phyloP scores from a whole-genome alignment of 1,139 yeast species.

The Keqinozyma sinolaborantium region DNA sequence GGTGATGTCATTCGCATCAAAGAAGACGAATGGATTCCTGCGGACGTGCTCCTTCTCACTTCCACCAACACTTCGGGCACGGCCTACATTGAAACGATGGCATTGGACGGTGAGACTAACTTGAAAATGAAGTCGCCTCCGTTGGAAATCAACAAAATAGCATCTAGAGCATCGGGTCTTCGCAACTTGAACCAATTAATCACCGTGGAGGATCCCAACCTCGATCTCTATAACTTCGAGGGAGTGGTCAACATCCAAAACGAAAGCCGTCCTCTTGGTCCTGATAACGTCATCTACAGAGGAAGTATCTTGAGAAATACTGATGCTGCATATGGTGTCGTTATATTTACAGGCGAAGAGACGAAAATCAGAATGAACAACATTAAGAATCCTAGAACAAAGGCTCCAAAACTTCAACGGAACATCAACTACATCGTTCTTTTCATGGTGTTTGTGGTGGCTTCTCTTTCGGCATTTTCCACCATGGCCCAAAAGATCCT shows the following conservation, averaged over 20 bases:
- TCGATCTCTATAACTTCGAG: conserved; percentile 87
- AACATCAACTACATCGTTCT: conserved; percentile 79
- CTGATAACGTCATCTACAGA: conserved; percentile 80
- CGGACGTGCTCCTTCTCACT: conserved; percentile 72
- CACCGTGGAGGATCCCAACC: conserved; percentile 86
- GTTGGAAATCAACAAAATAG: conserved; percentile 49
- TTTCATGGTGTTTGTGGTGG: conserved; percentile 83
- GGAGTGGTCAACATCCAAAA: conserved; percentile 41
- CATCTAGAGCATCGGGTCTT: conserved; percentile 50
- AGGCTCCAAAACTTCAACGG: conserved; percentile 87
- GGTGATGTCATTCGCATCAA: conserved; percentile 76
- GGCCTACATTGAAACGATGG: conserved; percentile 93
- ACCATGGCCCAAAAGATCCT: conserved; percentile 71
- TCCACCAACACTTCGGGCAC: conserved; percentile 67
- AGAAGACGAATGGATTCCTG: conserved; percentile 92
- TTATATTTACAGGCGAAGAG: conserved; percentile 92
- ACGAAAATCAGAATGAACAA: conserved; percentile 96
- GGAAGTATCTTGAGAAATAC: conserved; percentile 91
- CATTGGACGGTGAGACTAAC: conserved; percentile 95
- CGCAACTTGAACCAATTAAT: conserved; percentile 49
- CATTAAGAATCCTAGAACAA: conserved; percentile 80
- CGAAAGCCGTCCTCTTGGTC: conserved; percentile 57
- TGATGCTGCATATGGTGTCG: conserved; percentile 66
- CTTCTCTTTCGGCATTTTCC: conserved; percentile 71
- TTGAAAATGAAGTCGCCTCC: conserved; percentile 73